phyloP scores from a whole-genome alignment of 371 early-diverging fungal species.

The Fennellomyces sp. region DNA sequence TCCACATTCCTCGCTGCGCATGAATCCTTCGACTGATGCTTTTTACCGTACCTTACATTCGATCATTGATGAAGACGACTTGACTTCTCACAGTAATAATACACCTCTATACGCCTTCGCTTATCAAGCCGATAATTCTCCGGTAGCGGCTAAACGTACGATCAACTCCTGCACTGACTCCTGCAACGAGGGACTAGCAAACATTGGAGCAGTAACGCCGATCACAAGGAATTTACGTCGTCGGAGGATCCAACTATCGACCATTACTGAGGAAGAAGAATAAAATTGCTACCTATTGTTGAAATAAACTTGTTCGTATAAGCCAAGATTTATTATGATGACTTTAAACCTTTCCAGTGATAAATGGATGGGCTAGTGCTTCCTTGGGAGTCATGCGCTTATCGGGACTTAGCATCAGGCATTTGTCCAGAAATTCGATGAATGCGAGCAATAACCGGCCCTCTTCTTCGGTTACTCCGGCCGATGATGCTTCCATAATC shows the following conservation, averaged over 20 bases:
- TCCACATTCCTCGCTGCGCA: slow-evolving; percentile 5
- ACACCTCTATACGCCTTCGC: background rate
- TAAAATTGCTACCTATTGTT: background rate
- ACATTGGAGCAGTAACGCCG: background rate
- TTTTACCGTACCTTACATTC: slow-evolving; percentile 4
- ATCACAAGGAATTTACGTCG: background rate
- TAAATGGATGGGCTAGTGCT: slow-evolving; percentile 91
- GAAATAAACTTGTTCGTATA: background rate
- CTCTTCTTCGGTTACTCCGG: slow-evolving; percentile 59
- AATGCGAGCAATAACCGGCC: slow-evolving; percentile 55
- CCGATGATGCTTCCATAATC: slow-evolving; percentile 51
- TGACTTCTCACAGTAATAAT: too few species aligned
- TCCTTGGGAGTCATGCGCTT: slow-evolving; percentile 91
- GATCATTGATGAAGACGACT: background rate
- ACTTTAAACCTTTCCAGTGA: slow-evolving; percentile 54
- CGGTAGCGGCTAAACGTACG: background rate
- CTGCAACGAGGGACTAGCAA: background rate
- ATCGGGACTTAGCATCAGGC: slow-evolving; percentile 88
- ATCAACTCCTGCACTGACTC: background rate
- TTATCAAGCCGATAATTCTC: background rate
- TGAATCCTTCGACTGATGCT: background rate
- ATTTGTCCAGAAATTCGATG: slow-evolving; percentile 84
- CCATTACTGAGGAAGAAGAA: slow-evolving; percentile 5
- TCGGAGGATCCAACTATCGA: background rate
- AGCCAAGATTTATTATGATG: background rate